Conservation (phyloP, 129 eudicot genomes). For the Tagetes erecta region DNA sequence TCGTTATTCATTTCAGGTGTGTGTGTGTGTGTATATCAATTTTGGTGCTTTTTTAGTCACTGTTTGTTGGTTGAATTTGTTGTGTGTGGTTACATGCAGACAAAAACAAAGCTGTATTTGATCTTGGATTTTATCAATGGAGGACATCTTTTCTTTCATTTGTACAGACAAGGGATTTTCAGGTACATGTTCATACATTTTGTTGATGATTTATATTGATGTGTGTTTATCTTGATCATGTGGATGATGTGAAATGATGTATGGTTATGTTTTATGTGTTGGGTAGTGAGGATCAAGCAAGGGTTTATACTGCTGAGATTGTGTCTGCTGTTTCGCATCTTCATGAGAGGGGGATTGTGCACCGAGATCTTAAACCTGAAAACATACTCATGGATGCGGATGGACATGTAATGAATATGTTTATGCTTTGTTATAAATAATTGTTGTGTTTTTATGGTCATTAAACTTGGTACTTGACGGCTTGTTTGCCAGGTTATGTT, state of each 20-base stretch:
- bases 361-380: slow-evolving; percentile 97
- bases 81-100: slow-evolving; percentile 56
- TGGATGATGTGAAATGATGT: neutral
- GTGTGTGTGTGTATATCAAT: neutral
- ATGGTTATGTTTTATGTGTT: slow-evolving; percentile 44
- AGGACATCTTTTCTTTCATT: slow-evolving; percentile 92
- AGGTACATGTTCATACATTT: slow-evolving; percentile 49
- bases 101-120: slow-evolving; percentile 89
- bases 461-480: neutral
- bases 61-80: slow-evolving; percentile 10
- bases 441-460: neutral
- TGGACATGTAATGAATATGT: slow-evolving; percentile 72
- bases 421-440: slow-evolving; percentile 8
- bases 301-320: slow-evolving; percentile 90
- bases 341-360: slow-evolving; percentile 89
- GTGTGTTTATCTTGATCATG: slow-evolving; percentile 17
- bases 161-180: slow-evolving; percentile 88
- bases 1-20: slow-evolving; percentile 93
- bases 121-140: slow-evolving; percentile 92
- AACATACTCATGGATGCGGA: slow-evolving; percentile 96
- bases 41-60: neutral
- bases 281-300: slow-evolving; percentile 95
- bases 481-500: slow-evolving; percentile 65
- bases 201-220: slow-evolving; percentile 6
- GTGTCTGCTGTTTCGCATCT: slow-evolving; percentile 98